Percentiles rank a stretch among this genome's conserved stretches.
phyloP scores from a whole-genome alignment of 768 basidiomycete species.

The Tylopilus vinaceipallidus region DNA sequence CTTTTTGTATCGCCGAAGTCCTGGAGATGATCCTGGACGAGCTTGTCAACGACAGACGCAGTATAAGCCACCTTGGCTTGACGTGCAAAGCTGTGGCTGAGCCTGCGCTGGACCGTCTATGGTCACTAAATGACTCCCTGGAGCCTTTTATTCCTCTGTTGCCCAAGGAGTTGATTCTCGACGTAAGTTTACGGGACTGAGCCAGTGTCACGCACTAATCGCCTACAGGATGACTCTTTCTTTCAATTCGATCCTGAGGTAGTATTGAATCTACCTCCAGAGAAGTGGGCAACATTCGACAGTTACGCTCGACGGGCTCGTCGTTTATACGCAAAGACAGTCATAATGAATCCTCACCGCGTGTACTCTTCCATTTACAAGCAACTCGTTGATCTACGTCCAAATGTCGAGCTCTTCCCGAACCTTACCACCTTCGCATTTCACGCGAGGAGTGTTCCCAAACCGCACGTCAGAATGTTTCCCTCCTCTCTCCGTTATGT shows the following conservation, averaged over 20 bases:
- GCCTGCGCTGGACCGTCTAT: slow-evolving; percentile 24
- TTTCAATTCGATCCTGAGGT: slow-evolving; percentile 10
- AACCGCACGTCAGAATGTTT: slow-evolving; percentile 17
- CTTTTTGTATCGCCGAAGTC: slow-evolving; percentile 21
- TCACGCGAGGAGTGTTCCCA: slow-evolving; percentile 15
- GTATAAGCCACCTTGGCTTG: slow-evolving; percentile 16
- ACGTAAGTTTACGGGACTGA: slow-evolving; percentile 11
- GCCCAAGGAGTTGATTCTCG: slow-evolving; percentile 19
- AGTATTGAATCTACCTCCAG: slow-evolving; percentile 5
- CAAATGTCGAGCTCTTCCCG: slow-evolving; percentile 24
- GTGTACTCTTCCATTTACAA: slow-evolving; percentile 27
- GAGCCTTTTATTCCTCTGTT: slow-evolving; percentile 24
- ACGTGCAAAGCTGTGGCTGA: slow-evolving; percentile 22
- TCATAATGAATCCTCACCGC: slow-evolving; percentile 25
- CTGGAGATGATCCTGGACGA: slow-evolving; percentile 24
- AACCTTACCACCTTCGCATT: slow-evolving; percentile 16
- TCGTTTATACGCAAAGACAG: slow-evolving; percentile 25
- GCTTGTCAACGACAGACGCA: slow-evolving; percentile 15
- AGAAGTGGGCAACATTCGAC: slow-evolving; percentile 22
- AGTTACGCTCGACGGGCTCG: slow-evolving; percentile 22
- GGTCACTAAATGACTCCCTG: slow-evolving; percentile 23
- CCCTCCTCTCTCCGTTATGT: slow-evolving; percentile 22
- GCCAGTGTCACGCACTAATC: not conserved
- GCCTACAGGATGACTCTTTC: slow-evolving; percentile 17
- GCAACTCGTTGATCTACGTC: slow-evolving; percentile 20